phyloP scores from a whole-genome alignment of 768 basidiomycete species.

The Piloderma croceum region DNA sequence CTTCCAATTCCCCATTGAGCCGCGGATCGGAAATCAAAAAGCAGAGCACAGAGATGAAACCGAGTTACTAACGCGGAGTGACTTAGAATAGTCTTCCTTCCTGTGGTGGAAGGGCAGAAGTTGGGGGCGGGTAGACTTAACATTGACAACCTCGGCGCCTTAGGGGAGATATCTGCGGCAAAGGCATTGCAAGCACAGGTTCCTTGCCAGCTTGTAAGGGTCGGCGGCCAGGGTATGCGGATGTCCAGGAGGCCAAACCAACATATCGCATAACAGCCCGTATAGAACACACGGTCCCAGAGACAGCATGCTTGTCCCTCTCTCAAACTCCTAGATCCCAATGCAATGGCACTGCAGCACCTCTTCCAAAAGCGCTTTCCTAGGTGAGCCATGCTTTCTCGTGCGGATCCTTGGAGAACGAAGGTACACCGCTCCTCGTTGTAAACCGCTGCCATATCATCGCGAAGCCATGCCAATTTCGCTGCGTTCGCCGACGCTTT shows the following conservation, averaged over 20 bases:
- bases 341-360: slow-evolving; percentile 14
- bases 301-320: not conserved
- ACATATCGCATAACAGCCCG: too few species aligned
- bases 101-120: slow-evolving; percentile 34
- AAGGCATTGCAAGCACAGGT: too few species aligned
- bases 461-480: slow-evolving; percentile 50
- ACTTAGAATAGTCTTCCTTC: slow-evolving; percentile 33
- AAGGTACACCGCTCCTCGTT: not conserved
- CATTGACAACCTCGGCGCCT: slow-evolving; percentile 4
- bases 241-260: too few species aligned
- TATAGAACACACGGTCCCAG: too few species aligned
- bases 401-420: slow-evolving; percentile 26
- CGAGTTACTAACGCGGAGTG: slow-evolving; percentile 34
- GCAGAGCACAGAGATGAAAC: slow-evolving; percentile 25
- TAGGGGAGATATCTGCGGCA: too few species aligned
- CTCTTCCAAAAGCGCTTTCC: not conserved
- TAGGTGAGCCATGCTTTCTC: slow-evolving; percentile 23
- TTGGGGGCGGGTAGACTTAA: slow-evolving; percentile 33
- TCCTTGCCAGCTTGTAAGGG: too few species aligned
- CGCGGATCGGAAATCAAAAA: slow-evolving; percentile 23
- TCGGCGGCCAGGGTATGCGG: too few species aligned
- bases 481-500: slow-evolving; percentile 49
- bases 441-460: slow-evolving; percentile 22
- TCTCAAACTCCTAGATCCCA: not conserved
- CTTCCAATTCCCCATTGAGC: slow-evolving; percentile 11